A percentile compares a stretch with the other conserved stretches of the same genome.
These are phyloP conservation scores for Monosporascus cannonballus DNA, from an alignment of 2,329 filamentous ascomycete species.

Conservation along the genomic window DNA sequence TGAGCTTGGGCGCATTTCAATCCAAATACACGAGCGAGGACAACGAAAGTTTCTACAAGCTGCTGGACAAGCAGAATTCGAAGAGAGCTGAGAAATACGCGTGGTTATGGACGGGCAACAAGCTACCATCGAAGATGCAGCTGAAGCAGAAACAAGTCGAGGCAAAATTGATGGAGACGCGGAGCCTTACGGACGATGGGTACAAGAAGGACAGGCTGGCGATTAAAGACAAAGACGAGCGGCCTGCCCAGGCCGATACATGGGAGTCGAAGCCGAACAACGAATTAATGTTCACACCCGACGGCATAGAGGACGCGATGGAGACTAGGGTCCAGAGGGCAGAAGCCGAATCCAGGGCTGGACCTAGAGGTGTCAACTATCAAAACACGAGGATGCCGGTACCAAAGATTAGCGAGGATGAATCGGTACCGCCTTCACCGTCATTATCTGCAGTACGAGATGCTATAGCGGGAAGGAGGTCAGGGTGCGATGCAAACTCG, in stretches of 20 bases:
- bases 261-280: constrained; percentile 76
- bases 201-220: constrained; percentile 52
- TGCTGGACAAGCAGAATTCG: constrained; percentile 85
- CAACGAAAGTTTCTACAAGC: constrained; percentile 91
- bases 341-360: constrained; percentile 65
- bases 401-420: constrained; percentile 31
- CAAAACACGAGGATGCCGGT: constrained; percentile 74
- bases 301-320: constrained; percentile 53
- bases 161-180: constrained; percentile 40
- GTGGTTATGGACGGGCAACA: constrained; percentile 87
- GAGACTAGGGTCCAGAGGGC: constrained; percentile 62
- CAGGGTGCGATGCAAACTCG: constrained; percentile 56
- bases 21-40: constrained; percentile 94
- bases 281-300: constrained; percentile 77
- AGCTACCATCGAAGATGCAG: constrained; percentile 75
- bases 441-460: constrained; percentile 79
- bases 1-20: constrained; percentile 83
- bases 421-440: constrained; percentile 63
- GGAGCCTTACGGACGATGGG: constrained; percentile 49
- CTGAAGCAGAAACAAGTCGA: constrained; percentile 60
- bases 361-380: constrained; percentile 72
- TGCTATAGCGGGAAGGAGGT: constrained; percentile 70
- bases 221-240: constrained; percentile 61
- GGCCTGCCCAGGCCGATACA: constrained; percentile 69
- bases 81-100: constrained; percentile 78